These are phyloP conservation scores for Withania somnifera DNA, from an alignment of 305 asterid genomes.

Conservation along the genomic window DNA sequence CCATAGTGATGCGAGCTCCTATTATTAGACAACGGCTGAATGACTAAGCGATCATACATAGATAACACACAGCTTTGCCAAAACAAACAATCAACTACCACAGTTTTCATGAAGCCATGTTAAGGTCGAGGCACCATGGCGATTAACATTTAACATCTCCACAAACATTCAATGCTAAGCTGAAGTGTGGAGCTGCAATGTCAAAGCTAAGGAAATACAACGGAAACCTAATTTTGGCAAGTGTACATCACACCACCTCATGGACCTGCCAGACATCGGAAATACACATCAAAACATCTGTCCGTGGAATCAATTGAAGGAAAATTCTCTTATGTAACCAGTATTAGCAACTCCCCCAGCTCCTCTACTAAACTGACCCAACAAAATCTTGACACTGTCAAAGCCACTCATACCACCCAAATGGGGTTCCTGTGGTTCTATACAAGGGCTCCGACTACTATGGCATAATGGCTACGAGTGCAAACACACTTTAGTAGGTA, in stretches of 20 bases:
- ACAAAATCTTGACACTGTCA: no score
- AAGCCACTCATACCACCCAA: background rate
- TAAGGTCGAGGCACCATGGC: background rate
- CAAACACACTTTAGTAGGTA: background rate
- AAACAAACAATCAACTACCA: background rate
- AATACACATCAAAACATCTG: no score
- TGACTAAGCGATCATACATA: background rate
- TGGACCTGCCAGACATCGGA: no score
- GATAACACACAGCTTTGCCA: background rate
- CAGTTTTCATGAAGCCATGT: background rate
- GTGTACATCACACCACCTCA: no score
- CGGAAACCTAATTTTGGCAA: no score
- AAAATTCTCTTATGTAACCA: no score
- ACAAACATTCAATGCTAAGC: background rate
- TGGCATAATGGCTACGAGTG: background rate
- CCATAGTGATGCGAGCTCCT: slow-evolving; percentile 82
- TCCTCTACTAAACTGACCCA: no score
- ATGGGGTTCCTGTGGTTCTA: background rate
- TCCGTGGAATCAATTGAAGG: no score
- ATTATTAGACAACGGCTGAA: slow-evolving; percentile 9
- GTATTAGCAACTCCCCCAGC: no score
- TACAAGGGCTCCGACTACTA: background rate
- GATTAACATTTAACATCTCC: background rate
- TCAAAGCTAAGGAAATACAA: background rate
- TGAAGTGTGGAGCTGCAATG: background rate